Evolutionary conservation across 371 early-diverging fungal genomes (phyloP), one percentile per base, ranked within the genome.

Genomic region (Mortierella sp.): DNA sequence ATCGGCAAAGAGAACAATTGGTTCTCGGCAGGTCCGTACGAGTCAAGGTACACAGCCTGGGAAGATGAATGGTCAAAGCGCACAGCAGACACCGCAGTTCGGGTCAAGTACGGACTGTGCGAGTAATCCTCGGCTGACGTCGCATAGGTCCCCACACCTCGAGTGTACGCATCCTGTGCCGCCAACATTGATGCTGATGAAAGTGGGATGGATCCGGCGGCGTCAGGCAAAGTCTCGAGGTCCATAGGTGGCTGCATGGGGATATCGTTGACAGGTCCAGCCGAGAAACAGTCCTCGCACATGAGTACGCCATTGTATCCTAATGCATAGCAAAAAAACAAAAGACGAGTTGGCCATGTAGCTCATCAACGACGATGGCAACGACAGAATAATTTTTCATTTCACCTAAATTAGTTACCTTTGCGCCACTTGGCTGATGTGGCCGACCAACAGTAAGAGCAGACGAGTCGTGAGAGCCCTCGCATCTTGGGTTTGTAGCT

Each of bases 221-320:
- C 16, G 41, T 19, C 67, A 87, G 88, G 31, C 73, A 88, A 24
- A 81, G 43, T 31, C 1, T 72, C 76, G 8, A 73, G 16, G 1
- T 47, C 58, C 9, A 68, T 31, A 7, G 66, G 65, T 26, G 77
- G 76, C 41, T 72, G 77, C 73, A 73, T 68, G 0, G 80, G 73
- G 10, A 39, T 64, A 4, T 76, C 80, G n/a, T 76, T 88, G 19
- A 89, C 82, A 7, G 90, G 85, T 11, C 93, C 93, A 6, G 92
- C 77, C 29, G 89, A 85, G 78, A 93, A 96, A 83, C 96, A 97
- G 11, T 86, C 86, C 70, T 92, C 91, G 80, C 97, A 97, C 95
- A 97, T 94, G 6, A 95, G 84, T 0, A 95, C 92, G 2, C 94
- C 94, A 48, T 95, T 93, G 74, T 95, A 96, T 0, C 95, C 96